These are phyloP conservation scores for Patellifolia procumbens DNA, from an alignment of 179 eudicot species.

Conservation along the genomic window DNA sequence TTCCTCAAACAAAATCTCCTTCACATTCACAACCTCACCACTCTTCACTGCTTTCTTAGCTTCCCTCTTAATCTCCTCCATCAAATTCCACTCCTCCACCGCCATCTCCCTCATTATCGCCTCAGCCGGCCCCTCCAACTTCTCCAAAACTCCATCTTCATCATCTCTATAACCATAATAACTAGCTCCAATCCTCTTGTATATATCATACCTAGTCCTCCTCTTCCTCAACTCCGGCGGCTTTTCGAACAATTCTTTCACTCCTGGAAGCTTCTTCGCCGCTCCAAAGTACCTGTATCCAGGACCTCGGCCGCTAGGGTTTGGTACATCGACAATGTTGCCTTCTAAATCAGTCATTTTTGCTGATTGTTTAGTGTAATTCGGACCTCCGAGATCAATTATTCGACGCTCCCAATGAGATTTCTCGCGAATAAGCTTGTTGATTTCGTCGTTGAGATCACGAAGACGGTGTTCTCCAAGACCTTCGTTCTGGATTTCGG, in stretches of 20 bases:
- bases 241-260: slow-evolving; percentile 80
- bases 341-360: slow-evolving; percentile 96
- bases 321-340: slow-evolving; percentile 85
- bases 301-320: slow-evolving; percentile 91
- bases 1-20: slow-evolving; percentile 66
- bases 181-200: slow-evolving; percentile 83
- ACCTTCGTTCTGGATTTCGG: slow-evolving; percentile 96
- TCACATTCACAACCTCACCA: slow-evolving; percentile 61
- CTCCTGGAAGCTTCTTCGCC: slow-evolving; percentile 93
- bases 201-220: slow-evolving; percentile 82
- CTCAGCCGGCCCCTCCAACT: slow-evolving; percentile 78
- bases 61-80: slow-evolving; percentile 87
- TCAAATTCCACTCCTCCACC: slow-evolving; percentile 64
- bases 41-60: slow-evolving; percentile 84
- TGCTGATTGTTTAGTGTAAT: slow-evolving; percentile 59
- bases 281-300: slow-evolving; percentile 93
- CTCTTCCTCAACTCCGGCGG: slow-evolving; percentile 87
- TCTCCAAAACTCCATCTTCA: slow-evolving; percentile 81
- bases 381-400: slow-evolving; percentile 83
- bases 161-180: slow-evolving; percentile 93
- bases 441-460: slow-evolving; percentile 87
- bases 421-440: slow-evolving; percentile 73
- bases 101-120: slow-evolving; percentile 70
- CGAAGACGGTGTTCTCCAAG: slow-evolving; percentile 85
- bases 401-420: slow-evolving; percentile 84